Evolutionary conservation across 2,329 filamentous ascomycete genomes (phyloP), one percentile per base, ranked within the genome.

Genomic region (Sclerotinia glacialis): DNA sequence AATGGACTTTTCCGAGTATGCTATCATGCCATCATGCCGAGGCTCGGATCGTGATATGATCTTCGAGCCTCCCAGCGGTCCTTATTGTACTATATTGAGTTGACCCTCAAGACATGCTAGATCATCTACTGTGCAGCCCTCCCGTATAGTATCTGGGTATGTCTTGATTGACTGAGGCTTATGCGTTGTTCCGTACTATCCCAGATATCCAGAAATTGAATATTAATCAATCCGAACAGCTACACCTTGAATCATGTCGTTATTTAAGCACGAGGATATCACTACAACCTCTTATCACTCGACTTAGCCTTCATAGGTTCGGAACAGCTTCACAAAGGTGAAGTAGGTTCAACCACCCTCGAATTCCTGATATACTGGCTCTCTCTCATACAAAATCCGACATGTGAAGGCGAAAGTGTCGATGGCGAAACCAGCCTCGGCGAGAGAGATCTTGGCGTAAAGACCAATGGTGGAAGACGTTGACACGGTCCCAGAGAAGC

Each of bases 361-460:
- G 53, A 55, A 55, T 55, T 18, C 31, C 53, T 37, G 14, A 23
- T 40, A 14, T 55, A 55, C 21, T 55, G 53, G n/a, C 53, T 55
- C 3, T 55, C 53, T 14, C 53, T 37, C 53, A 55, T 55, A 40
- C 31, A 55, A 12, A 34, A 55, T 0, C 31, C 53, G 31, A 55
- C 53, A 55, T 55, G 53, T 7, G 53, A 55, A 37, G 31, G 53
- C 12, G 53, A 55, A 37, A 40, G 53, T 0, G 53, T 23, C 23
- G 53, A 23, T 4, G 53, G 53, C 53, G 53, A 37, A 23, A 11
- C 6, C 34, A 37, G 16, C 8, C 31, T 55, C 18, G 12, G 31
- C 21, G 53, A 16, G 53, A 55, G 31, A 37, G 31, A 23, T 55
- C 11, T 40, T 40, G 31, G 21, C 34, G 31, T 23, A 14, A 55